These are phyloP conservation scores for Blastobotrys ciferrii DNA, from an alignment of 1,139 yeast genomes.

Conservation along the genomic window DNA sequence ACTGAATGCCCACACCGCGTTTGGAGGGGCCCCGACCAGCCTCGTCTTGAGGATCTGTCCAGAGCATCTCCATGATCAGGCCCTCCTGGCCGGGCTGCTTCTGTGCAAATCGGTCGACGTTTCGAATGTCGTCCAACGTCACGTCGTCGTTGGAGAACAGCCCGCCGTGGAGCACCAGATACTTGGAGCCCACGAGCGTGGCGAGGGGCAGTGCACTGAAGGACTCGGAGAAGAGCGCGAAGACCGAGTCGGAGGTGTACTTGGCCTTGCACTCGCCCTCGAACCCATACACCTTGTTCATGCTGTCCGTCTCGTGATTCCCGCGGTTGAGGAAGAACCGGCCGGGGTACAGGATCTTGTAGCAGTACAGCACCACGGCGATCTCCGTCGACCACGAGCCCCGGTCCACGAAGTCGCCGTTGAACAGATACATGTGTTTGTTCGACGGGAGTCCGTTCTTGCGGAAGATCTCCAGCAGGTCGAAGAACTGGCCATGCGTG, in stretches of 20 bases:
- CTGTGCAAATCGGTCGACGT: constrained; percentile 60
- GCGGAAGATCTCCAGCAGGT: constrained; percentile 74
- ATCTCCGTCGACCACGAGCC: constrained; percentile 99
- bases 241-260: constrained; percentile 71
- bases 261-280: constrained; percentile 94
- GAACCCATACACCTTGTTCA: constrained; percentile 96
- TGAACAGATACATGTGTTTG: constrained; percentile 77
- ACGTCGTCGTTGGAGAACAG: constrained; percentile 75
- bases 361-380: constrained; percentile 73
- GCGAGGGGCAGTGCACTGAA: constrained; percentile 88
- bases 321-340: constrained; percentile 82
- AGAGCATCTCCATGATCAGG: constrained; percentile 88
- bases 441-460: constrained; percentile 66
- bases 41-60: constrained; percentile 92
- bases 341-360: constrained; percentile 76
- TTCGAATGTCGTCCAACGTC: constrained; percentile 69
- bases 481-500: constrained; percentile 96
- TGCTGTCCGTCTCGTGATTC: constrained; percentile 93
- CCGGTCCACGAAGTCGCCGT: constrained; percentile 97
- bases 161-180: constrained; percentile 95
- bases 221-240: constrained; percentile 80
- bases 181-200: constrained; percentile 69
- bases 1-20: constrained; percentile 93
- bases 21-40: constrained; percentile 85
- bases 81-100: constrained; percentile 91